These are phyloP conservation scores for Cochlearia excelsa DNA, from an alignment of 345 rosid genomes.

Conservation along the genomic window DNA sequence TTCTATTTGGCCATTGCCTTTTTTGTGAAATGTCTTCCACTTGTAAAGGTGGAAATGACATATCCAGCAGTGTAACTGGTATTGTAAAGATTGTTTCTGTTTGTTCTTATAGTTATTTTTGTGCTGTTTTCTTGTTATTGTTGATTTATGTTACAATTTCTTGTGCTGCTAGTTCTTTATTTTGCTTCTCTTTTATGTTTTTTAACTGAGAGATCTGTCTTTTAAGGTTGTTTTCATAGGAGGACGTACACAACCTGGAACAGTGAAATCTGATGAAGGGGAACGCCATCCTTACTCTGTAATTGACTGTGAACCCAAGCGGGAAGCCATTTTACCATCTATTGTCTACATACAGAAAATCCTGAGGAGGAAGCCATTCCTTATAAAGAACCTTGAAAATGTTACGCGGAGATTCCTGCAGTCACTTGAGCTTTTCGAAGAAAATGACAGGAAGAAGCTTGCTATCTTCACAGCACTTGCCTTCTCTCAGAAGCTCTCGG, in stretches of 20 bases:
- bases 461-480: slow-evolving; percentile 97
- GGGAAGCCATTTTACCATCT: slow-evolving; percentile 76
- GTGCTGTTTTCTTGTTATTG: too few relatives aligned
- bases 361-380: slow-evolving; percentile 85
- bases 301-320: slow-evolving; percentile 79
- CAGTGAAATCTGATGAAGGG: slow-evolving; percentile 97
- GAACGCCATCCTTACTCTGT: slow-evolving; percentile 91
- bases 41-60: too few relatives aligned
- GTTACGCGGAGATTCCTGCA: slow-evolving; percentile 88
- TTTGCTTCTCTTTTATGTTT: background rate
- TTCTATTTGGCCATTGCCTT: too few relatives aligned
- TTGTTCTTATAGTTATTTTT: too few relatives aligned
- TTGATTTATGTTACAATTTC: too few relatives aligned
- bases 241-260: slow-evolving; percentile 97
- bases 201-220: slow-evolving; percentile 25
- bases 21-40: too few relatives aligned
- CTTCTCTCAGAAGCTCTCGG: slow-evolving; percentile 98
- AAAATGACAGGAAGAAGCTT: slow-evolving; percentile 95
- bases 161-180: background rate
- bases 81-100: too few relatives aligned
- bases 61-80: too few relatives aligned
- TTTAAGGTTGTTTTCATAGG: slow-evolving; percentile 95
- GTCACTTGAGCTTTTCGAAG: slow-evolving; percentile 96
- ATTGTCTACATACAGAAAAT: slow-evolving; percentile 89
- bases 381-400: slow-evolving; percentile 96